Base-by-base conservation (phyloP, 2,329 filamentous ascomycete genomes). In the Hawksworthiomyces lignivorus region DNA sequence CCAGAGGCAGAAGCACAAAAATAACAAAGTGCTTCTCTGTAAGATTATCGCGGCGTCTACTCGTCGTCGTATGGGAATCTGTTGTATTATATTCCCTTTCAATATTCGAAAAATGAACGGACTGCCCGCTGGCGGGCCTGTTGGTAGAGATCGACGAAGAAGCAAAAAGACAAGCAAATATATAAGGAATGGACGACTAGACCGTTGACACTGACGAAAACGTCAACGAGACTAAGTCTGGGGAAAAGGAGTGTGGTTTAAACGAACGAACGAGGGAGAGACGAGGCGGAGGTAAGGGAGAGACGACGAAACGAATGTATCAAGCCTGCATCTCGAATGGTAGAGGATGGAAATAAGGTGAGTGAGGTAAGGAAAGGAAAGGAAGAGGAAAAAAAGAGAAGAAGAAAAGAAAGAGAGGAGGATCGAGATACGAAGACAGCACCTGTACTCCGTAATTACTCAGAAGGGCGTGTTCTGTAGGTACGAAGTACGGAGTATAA, bases 321-420 rank as follows among this genome's bases (percentile, higher is more conserved):
- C 24, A 12, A 12, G 12, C 8, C 8, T 8, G 12, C 8, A 8
- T 26, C 24, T 26, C 24, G n/a, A n/a, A n/a, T n/a, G n/a, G n/a
- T n/a, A n/a, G n/a, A n/a, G n/a, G n/a, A n/a, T n/a, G n/a, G n/a
- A n/a, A n/a, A n/a, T 26, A 12, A 26, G 12, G 12, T 8, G 24
- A 26, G 12, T 8, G 36, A 21, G 28, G n/a, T n/a, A 27, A 33
- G 22, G 11, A 33, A n/a, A 20, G 38, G 31, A 40, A 40, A 35
- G 26, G 22, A 27, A n/a, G 28, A 41, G 26, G 12, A 39, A 26
- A 28, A 37, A 15, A n/a, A 8, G 19, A 18, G 19, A 20, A 33
- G 24, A 29, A 10, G n/a, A 19, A 20, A 15, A 24, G 33, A 22
- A 26, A 9, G 10, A 6, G 12, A 26, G 24, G 12, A 26, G 8